Evolutionary conservation across 805 yeast genomes (phyloP), one percentile per base, ranked within the genome.

Genomic region (Debaryomyces tyrocola): DNA sequence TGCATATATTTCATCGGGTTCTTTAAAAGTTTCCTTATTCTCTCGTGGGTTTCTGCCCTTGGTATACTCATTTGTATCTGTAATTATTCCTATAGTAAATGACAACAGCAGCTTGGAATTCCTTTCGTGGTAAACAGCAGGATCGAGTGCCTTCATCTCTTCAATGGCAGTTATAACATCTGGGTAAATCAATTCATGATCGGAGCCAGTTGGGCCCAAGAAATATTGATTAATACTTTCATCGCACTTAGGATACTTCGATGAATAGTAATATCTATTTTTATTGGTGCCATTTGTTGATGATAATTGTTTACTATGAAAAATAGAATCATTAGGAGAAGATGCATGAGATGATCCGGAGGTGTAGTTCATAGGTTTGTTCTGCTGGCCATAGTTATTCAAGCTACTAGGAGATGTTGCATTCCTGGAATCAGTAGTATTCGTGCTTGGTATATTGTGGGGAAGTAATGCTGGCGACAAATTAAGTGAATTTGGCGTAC

Each of bases 1-100:
- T 17, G 85, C 82, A 67, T 92, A 94, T 11, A 92, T 85, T 51
- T 87, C 92, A 56, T 82, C 83, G 0, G 94, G 89, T 51, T 85
- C 88, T 47, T 74, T 75, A 62, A 59, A 72, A 33, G 53, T 50
- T 11, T 55, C 53, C 31, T 52, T 50, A 11, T 48, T 42, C 24
- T 53, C 60, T 8, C 44, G 52, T 1, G 53, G 49, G 9, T 53
- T 53, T 18, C 44, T 49, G 7, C 44, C 47, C 31, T 59, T 56
- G 4, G 62, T 49, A 40, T 64, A 54, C 11, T 58, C 54, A 21
- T 59, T 60, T 20, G 65, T 70, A 17, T 73, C 74, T 1, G 75
- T 70, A 6, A 65, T 54, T 5, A 74, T 69, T 1, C 82, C 80
- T 28, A 80, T 64, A 1, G 78, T 63, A 52, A 80, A 77, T 5